Conservation (phyloP, 176 grass and related monocot species). For the Zoysia pacifica region DNA sequence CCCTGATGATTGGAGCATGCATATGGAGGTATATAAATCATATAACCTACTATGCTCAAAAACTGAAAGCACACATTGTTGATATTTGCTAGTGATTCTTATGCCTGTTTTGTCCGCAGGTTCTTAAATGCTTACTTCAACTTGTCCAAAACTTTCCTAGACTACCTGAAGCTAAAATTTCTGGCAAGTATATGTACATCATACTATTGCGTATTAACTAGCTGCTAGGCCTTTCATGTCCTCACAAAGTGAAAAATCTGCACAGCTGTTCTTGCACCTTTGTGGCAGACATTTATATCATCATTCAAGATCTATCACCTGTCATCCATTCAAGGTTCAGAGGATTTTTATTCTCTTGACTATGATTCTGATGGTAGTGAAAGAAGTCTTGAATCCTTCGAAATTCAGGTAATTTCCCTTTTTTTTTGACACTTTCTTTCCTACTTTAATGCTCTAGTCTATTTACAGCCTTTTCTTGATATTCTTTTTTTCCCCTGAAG, state of each 20-base stretch:
- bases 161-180: conserved; percentile 69
- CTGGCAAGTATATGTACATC: conserved; percentile 52
- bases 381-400: conserved; percentile 85
- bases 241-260: conserved; percentile 25
- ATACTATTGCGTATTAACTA: conserved; percentile 4
- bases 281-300: conserved; percentile 95
- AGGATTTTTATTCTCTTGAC: conserved; percentile 64
- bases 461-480: conserved; percentile 22
- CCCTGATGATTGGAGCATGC: conserved; percentile 94
- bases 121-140: conserved; percentile 97
- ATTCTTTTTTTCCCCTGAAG: conserved; percentile 47
- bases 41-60: conserved; percentile 5
- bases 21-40: conserved; percentile 83
- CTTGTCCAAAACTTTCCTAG: conserved; percentile 86
- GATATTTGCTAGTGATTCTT: conserved; percentile 37
- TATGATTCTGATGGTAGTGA: conserved; percentile 94
- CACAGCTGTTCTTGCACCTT: conserved; percentile 71
- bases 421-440: conserved; percentile 9
- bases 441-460: background rate
- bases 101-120: conserved; percentile 59
- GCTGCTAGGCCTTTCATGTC: conserved; percentile 17
- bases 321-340: conserved; percentile 68
- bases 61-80: background rate
- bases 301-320: conserved; percentile 75
- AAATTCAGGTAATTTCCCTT: conserved; percentile 74